Percentiles rank a stretch among this genome's conserved stretches.
These are phyloP conservation scores for Artemisia annua DNA, from an alignment of 129 eudicot species.

Conservation along the genomic window DNA sequence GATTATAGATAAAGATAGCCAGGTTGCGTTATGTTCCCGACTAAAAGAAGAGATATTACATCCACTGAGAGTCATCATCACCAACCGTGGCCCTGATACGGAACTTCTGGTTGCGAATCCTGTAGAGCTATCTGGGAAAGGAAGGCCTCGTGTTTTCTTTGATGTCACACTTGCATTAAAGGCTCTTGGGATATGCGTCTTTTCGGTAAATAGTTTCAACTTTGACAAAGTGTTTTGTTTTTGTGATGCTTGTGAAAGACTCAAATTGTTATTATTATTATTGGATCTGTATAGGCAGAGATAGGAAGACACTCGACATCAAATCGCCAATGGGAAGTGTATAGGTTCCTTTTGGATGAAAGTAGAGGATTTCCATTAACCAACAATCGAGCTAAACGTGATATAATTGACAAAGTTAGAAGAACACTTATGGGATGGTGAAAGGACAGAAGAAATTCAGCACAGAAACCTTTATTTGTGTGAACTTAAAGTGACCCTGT, in stretches of 20 bases:
- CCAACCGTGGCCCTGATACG: slow-evolving; percentile 88
- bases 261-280: not conserved
- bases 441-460: not conserved
- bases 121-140: slow-evolving; percentile 78
- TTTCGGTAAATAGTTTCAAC: slow-evolving; percentile 53
- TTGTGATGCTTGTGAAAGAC: not conserved
- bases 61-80: slow-evolving; percentile 67
- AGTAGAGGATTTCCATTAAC: slow-evolving; percentile 43
- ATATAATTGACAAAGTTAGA: slow-evolving; percentile 67
- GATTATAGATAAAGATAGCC: slow-evolving; percentile 64
- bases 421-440: slow-evolving; percentile 84
- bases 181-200: slow-evolving; percentile 69
- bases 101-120: slow-evolving; percentile 94
- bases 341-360: slow-evolving; percentile 74
- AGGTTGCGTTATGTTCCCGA: slow-evolving; percentile 56
- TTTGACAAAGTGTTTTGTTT: not conserved
- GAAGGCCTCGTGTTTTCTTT: slow-evolving; percentile 87
- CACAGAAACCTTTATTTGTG: too few relatives aligned
- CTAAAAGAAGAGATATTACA: slow-evolving; percentile 84
- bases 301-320: slow-evolving; percentile 66
- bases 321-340: slow-evolving; percentile 81
- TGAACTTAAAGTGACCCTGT: too few relatives aligned
- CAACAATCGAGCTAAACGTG: slow-evolving; percentile 46
- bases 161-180: slow-evolving; percentile 73
- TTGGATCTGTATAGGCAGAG: slow-evolving; percentile 60